Base-by-base conservation (phyloP, 2,329 filamentous ascomycete species). In the Lasiodiplodia sp. region DNA sequence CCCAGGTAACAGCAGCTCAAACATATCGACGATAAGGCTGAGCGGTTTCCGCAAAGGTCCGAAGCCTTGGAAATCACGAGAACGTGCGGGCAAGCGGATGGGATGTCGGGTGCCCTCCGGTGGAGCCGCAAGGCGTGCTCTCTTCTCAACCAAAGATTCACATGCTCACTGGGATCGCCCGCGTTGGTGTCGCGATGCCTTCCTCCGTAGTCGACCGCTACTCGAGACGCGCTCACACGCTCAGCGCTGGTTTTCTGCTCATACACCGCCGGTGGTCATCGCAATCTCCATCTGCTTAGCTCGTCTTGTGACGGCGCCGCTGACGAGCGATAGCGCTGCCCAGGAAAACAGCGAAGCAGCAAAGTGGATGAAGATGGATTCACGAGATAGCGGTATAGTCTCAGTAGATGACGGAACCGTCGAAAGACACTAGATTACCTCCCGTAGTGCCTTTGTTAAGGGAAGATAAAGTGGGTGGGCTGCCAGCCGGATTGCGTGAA, bases 371-470 rank as follows among this genome's bases (percentile, higher is more conserved):
- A 16, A 64, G 60, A 52, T 52, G 37, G 28, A 52, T 49, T 28
- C 31, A 52, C 51, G 51, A 64, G 38, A 49, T 10, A 52, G 25
- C 28, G 60, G 40, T 47, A 25, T 21, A 37, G 44, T 51, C 44
- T 37, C 28, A 63, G 44, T 11, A 51, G 40, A 31, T 38, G 60
- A 64, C 60, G 47, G 60, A 64, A 52, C n/a, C 60, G 60, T 64
- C 60, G 44, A 64, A 34, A 52, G 47, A 38, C 47, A 64, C 60
- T 37, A 64, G 28, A 64, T 64, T 31, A 34, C 47, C 23, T 64
- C 21, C 28, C n/a, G 51, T 21, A 47, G 28, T 38, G 60, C 31
- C 60, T 64, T 64, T 64, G 60, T 64, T 64, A 49, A 21, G 23
- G 38, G 18, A 14, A 37, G 60, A 64, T 52, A 64, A 52, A 31